Percentiles rank a stretch among this genome's conserved stretches.
Conservation (phyloP, 2,329 filamentous ascomycete species). For the Hypoxylon sp. region DNA sequence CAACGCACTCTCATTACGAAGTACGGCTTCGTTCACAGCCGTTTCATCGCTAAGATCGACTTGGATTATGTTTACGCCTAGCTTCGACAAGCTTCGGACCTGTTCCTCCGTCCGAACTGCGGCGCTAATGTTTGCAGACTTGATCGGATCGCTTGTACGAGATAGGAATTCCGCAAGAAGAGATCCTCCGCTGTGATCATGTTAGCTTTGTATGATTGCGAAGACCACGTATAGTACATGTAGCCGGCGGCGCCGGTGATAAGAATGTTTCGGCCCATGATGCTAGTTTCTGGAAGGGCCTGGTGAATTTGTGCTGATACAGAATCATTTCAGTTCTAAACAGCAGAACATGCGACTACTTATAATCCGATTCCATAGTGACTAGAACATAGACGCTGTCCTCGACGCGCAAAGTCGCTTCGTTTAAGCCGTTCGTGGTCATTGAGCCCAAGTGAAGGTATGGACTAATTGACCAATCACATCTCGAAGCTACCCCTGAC, state of each 20-base stretch:
- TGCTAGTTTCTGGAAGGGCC: constrained; percentile 1
- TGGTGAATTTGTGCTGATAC: constrained; percentile 14
- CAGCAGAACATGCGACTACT: constrained; percentile 1
- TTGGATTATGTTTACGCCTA: constrained; percentile 52
- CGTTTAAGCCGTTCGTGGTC: neutral
- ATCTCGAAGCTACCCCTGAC: constrained; percentile 3
- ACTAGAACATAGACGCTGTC: neutral
- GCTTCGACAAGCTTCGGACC: constrained; percentile 51
- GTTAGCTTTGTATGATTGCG: neutral
- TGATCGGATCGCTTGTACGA: constrained; percentile 45
- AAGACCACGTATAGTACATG: constrained; percentile 18
- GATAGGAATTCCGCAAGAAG: constrained; percentile 54
- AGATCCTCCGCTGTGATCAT: constrained; percentile 51
- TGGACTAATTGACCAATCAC: constrained; percentile 11
- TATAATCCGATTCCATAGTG: constrained; percentile 6
- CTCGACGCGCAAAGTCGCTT: neutral
- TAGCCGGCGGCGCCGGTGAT: constrained; percentile 49
- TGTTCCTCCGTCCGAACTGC: constrained; percentile 56
- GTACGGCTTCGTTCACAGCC: constrained; percentile 32
- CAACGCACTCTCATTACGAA: constrained; percentile 38
- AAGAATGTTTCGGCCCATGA: constrained; percentile 48
- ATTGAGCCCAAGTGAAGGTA: neutral
- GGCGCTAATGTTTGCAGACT: constrained; percentile 50
- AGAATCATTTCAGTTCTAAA: neutral
- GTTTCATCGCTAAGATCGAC: constrained; percentile 54